Evolutionary conservation across 345 rosid species (phyloP), one percentile per base, ranked within the genome.

Genomic region (Kandelia obovata): DNA sequence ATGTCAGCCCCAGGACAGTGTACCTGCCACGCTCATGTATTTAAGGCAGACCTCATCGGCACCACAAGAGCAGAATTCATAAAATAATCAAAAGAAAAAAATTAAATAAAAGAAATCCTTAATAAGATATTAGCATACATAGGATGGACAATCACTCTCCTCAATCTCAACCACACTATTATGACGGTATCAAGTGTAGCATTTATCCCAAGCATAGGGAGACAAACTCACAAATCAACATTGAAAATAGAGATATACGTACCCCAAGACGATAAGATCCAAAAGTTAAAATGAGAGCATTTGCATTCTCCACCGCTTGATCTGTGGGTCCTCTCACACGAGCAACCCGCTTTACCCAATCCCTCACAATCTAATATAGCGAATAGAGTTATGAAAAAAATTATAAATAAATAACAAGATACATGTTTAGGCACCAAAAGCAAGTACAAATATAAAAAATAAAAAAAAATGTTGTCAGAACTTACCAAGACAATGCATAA

Each of bases 1-100:
- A 96, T 86, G 78, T 96, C 96, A 62, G 96, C 88, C 68, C 96
- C 95, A 78, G 96, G 98, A 37, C 98, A 92, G 75, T 96, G 97
- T 55, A 89, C 98, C 97, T 92, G 79, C 58, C 34, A 58, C 43
- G 58, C 63, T 37, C 57, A 47, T 49, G 23, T 17, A 34, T 35
- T 17, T 13, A 35, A 34, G 28, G 27, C 72, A 34, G 19, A 6
- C 26, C 6, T 66, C 25, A 19, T 26, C 0, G 43, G 58, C 6
- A 30, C 20, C 27, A 34, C 21, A 13, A 43, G 49, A 43, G 19
- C 49, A 43, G 5, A 43, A 19, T 5, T 2, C 17, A 3, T 3
- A 55, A 5, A 21, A n/a, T 55, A 5, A 13, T 26, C 16, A 23
- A 43, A 63, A 34, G 2, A 37, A 9, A 5, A 6, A 34, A n/a